Conservation (phyloP, 345 rosid species). For the Citrus glauca region DNA sequence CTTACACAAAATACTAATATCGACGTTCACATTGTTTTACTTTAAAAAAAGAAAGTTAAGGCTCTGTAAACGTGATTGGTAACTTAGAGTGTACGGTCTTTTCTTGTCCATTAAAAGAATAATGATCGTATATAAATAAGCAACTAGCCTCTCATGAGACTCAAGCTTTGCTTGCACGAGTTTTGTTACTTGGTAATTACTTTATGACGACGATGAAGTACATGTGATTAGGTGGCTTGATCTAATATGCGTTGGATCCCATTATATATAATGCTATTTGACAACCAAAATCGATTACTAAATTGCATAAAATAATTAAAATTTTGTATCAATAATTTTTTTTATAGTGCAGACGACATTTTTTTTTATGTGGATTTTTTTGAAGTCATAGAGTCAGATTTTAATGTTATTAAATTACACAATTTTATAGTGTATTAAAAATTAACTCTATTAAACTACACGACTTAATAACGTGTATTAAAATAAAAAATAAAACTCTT, state of each 20-base stretch:
- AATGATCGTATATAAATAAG: background rate
- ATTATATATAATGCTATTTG: background rate
- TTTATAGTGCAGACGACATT: fast-evolving
- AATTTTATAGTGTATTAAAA: too few relatives aligned
- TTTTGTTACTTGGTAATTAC: background rate
- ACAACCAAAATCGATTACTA: background rate
- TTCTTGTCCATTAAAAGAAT: too few relatives aligned
- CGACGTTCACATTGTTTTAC: background rate
- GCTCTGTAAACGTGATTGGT: background rate
- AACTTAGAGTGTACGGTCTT: background rate
- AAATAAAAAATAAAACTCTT: too few relatives aligned
- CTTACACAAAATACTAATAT: background rate
- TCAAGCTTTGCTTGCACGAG: background rate
- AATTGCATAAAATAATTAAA: background rate
- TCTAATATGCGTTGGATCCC: background rate
- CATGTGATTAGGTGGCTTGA: background rate
- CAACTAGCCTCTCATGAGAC: background rate
- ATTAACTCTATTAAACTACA: fast-evolving
- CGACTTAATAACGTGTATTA: too few relatives aligned
- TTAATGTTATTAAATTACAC: fast-evolving
- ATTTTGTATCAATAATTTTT: fast-evolving
- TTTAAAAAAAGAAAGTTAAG: background rate
- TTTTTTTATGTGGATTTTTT: too few relatives aligned
- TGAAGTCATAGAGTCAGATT: fast-evolving
- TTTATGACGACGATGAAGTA: background rate